phyloP scores from a whole-genome alignment of 1,284 basidiomycete genomes.

The Ustilago sp. region DNA sequence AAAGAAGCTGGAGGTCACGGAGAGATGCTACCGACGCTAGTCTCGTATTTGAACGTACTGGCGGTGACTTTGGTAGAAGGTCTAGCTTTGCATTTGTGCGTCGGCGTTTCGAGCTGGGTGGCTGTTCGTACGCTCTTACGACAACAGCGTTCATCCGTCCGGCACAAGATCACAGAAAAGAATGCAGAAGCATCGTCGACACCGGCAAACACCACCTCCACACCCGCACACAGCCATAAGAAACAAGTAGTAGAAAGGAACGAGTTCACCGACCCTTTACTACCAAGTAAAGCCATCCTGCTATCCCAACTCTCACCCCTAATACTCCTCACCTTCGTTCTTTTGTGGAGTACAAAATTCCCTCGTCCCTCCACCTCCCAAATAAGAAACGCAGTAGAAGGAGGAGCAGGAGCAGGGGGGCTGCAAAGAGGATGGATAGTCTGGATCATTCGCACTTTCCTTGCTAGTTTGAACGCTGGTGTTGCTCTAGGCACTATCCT shows the following conservation, averaged over 20 bases:
- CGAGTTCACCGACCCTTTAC: constrained; percentile 41
- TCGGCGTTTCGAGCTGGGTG: constrained; percentile 3
- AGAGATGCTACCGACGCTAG: constrained; percentile 22
- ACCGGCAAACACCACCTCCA: background rate
- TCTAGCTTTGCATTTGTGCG: constrained; percentile 16
- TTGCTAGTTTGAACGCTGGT: constrained; percentile 57
- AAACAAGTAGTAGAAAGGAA: background rate
- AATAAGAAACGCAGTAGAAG: no score
- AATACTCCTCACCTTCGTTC: constrained; percentile 82
- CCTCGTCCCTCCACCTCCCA: constrained; percentile 17
- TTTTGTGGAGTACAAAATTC: constrained; percentile 78
- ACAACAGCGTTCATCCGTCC: background rate
- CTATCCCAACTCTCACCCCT: constrained; percentile 89
- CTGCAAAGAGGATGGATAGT: constrained; percentile 8
- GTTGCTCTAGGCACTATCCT: constrained; percentile 27
- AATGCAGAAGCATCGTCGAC: no score
- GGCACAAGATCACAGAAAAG: no score
- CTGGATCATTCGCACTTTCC: constrained; percentile 70
- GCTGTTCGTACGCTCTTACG: background rate
- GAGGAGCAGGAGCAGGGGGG: background rate
- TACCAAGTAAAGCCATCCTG: constrained; percentile 82
- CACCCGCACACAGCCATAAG: background rate
- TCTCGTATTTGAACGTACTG: constrained; percentile 35
- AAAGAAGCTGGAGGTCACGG: background rate
- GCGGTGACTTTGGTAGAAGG: constrained; percentile 28